A percentile compares a stretch with the other conserved stretches of the same genome.
Conservation (phyloP, 192 early-diverging fungal genomes). For the Coemansia sp. region DNA sequence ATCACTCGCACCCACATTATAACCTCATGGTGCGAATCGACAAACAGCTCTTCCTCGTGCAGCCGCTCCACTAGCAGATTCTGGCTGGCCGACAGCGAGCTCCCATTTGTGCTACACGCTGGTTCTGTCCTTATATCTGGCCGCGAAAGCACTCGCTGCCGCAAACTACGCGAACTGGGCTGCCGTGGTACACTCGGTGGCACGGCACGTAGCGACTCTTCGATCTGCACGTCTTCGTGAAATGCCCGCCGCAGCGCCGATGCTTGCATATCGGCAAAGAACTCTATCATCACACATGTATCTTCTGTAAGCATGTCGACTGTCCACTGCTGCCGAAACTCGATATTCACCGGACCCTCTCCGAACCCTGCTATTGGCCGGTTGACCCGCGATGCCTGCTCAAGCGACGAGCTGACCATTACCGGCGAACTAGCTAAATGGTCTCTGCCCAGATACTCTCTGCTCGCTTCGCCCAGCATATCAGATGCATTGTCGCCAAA, state of each 20-base stretch:
- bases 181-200: neutral
- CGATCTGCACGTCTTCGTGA: conserved; percentile 47
- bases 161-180: neutral
- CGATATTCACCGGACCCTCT: conserved; percentile 33
- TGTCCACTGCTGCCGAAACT: conserved; percentile 42
- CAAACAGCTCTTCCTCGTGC: conserved; percentile 61
- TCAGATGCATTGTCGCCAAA: neutral
- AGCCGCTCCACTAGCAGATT: conserved; percentile 31
- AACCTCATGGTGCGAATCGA: conserved; percentile 67
- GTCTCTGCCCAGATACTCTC: too few species aligned
- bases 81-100: conserved; percentile 27
- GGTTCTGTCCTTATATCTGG: neutral
- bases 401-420: conserved; percentile 15
- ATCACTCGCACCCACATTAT: conserved; percentile 62
- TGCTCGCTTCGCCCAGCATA: too few species aligned
- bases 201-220: conserved; percentile 16
- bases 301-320: conserved; percentile 29
- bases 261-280: conserved; percentile 38
- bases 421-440: conserved; percentile 4
- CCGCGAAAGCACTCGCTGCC: neutral
- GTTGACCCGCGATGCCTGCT: conserved; percentile 19
- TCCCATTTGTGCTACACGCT: neutral
- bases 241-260: conserved; percentile 38
- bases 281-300: conserved; percentile 34
- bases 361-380: conserved; percentile 35